Evolutionary conservation across 495 filamentous ascomycete species (phyloP), one percentile per base, ranked within the genome.

Genomic region (Penicillium ochrochloron): DNA sequence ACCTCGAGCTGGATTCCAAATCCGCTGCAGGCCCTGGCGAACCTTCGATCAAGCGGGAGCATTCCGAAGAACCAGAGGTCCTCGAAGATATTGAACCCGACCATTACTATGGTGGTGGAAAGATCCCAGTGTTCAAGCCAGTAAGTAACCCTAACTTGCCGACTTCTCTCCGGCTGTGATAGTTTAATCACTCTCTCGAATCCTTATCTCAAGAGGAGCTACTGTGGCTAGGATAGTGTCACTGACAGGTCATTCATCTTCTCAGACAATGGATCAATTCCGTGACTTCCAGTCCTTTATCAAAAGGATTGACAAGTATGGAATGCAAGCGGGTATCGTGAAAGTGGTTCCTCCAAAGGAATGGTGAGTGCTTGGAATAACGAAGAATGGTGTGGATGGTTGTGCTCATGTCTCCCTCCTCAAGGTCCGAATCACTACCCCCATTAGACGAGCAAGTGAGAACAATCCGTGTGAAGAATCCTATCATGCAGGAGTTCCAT

Each of bases 401-500:
- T 59, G 4, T 70, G 59, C 71, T 74, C 39, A 71, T 57, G 8
- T 21, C 27, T 27, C 29, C 23, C 21, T 39, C 25, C 25, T 44
- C 19, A 64, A 92, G 89, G 89, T 78, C 82, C 68, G 89, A 93
- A 64, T 78, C 86, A 27, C 87, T 94, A 27, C 89, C 92, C 21
- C 75, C 84, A 35, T 87, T 97, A 64, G 87, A 95, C 67, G 90
- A 97, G 68, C 83, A 89, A 59, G 86, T 99, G 62, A 97, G 97
- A 76, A 89, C 89, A 57, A 91, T 99, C 72, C 89, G 88, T 63
- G 92, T 97, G 68, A 95, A 93, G 81, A 96, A 98, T 66, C 95
- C 95, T 11, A 98, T 99, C 74, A 95, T 91, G 71, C 95, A 99
- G 72, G 95, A 99, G 68, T 98, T 98, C 73, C 92, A 93, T 82